phyloP scores from a whole-genome alignment of 306 rosid species.

The Vachellia pachyceras region DNA sequence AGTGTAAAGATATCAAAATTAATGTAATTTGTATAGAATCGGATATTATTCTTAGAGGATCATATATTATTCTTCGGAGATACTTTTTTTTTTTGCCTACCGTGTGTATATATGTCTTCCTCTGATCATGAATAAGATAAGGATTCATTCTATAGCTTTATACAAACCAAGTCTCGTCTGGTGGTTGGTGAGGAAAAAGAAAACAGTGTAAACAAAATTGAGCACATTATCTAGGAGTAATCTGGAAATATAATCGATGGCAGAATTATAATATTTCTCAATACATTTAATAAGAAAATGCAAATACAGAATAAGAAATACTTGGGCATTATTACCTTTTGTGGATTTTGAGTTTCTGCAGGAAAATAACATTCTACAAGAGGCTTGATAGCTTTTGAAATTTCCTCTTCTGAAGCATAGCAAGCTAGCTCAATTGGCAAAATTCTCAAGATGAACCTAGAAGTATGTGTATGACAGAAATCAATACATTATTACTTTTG shows the following conservation, averaged over 20 bases:
- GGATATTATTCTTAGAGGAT: no score
- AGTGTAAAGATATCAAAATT: no score
- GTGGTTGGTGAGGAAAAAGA: neutral
- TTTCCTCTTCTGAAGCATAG: slow-evolving; percentile 97
- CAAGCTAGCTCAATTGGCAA: slow-evolving; percentile 89
- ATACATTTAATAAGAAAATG: slow-evolving; percentile 18
- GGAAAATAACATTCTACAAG: slow-evolving; percentile 82
- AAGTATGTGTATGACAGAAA: slow-evolving; percentile 29
- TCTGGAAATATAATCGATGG: neutral
- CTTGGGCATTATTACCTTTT: slow-evolving; percentile 56
- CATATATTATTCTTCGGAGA: no score
- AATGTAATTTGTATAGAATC: no score
- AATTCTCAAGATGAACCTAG: slow-evolving; percentile 89
- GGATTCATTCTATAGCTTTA: no score
- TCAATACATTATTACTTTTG: slow-evolving; percentile 29
- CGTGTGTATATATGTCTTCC: no score
- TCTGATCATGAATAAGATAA: no score
- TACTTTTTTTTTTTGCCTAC: no score
- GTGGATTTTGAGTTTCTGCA: slow-evolving; percentile 64
- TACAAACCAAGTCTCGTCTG: neutral
- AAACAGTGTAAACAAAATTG: slow-evolving; percentile 5
- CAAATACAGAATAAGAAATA: slow-evolving; percentile 9
- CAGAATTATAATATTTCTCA: slow-evolving; percentile 15
- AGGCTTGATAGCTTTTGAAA: slow-evolving; percentile 75
- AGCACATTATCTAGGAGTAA: neutral